Evolutionary conservation across 352 stramenopile species (phyloP), one percentile per base, ranked within the genome.

Genomic region (Phytophthora sansomeana): DNA sequence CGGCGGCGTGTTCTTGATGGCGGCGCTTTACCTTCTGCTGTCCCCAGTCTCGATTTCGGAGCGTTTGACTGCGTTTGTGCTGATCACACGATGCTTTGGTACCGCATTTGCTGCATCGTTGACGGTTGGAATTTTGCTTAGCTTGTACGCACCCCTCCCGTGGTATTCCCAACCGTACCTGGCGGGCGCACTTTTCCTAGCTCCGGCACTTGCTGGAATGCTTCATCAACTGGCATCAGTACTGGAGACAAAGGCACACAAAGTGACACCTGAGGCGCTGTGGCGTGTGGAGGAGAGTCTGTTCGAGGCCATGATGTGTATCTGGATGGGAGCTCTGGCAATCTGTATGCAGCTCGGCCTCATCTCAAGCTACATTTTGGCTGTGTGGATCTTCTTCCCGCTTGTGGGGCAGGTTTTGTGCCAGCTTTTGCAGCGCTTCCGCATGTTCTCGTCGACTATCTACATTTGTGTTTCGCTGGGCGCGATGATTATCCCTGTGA

Each of bases 151-250:
- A 0, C 85, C 85, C 5, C 60, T 94, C 5, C 73, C 82, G 16
- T 94, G 85, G 85, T 94, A 90, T 58, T 84, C 81, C 2, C 64
- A 80, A 48, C 78, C 80, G 6, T 80, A 84, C 36, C 55, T 90
- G 6, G 83, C 73, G 5, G 83, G 71, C 5, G 52, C 43, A 6
- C 57, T 78, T 46, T 92, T 87, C 43, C 29, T 88, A 6, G 38
- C 62, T 7, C 79, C 81, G 2, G 77, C 72, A 24, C 30, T 92
- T 1, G 80, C 83, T 11, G 81, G 59, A 17, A 92, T 92, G 83
- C 38, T 84, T 24, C 68, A 90, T 61, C 73, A 79, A 5, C 59
- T 90, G 4, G 61, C 63, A 6, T 64, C 30, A 1, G 79, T 75
- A 29, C 53, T 88, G 33, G 50, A 77, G 26, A 59, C 67, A n/a